A percentile compares a stretch with the other conserved stretches of the same genome.
These are phyloP conservation scores for Fusarium incarnatum DNA, from an alignment of 2,329 filamentous ascomycete species.

Conservation along the genomic window DNA sequence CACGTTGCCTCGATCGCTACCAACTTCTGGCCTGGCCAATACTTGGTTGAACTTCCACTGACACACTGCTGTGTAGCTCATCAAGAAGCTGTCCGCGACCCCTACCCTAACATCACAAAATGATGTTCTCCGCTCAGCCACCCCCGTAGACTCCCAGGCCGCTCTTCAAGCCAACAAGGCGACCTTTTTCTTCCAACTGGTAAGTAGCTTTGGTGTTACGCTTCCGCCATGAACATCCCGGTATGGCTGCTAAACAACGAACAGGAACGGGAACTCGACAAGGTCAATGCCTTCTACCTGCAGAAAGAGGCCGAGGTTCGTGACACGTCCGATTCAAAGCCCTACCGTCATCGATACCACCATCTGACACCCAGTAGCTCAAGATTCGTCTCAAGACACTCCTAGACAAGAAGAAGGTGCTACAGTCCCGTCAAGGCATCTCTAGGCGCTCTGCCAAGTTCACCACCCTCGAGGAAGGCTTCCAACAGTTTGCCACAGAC, in stretches of 20 bases:
- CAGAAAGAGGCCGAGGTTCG: constrained; percentile 97
- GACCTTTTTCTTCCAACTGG: constrained; percentile 97
- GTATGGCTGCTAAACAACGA: constrained; percentile 54
- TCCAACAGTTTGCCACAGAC: constrained; percentile 96
- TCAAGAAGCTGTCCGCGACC: constrained; percentile 96
- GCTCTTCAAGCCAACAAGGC: constrained; percentile 96
- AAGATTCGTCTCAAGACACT: constrained; percentile 92
- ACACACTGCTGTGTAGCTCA: constrained; percentile 73
- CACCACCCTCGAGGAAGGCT: constrained; percentile 93
- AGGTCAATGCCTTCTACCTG: constrained; percentile 97
- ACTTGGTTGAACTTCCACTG: constrained; percentile 35
- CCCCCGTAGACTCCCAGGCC: constrained; percentile 79
- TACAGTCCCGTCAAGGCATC: constrained; percentile 82
- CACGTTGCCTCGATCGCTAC: constrained; percentile 39
- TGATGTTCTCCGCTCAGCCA: constrained; percentile 63
- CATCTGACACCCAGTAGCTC: constrained; percentile 67
- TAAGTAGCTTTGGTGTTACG: constrained; percentile 59
- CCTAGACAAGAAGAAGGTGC: constrained; percentile 92
- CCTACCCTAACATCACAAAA: constrained; percentile 84
- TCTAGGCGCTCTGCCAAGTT: constrained; percentile 94
- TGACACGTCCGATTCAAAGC: constrained; percentile 22
- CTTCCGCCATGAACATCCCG: constrained; percentile 44
- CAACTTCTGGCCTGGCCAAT: constrained; percentile 30
- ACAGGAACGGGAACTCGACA: constrained; percentile 96
- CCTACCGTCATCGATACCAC: background rate